Base-by-base conservation (phyloP, 306 rosid genomes). In the Quercus parvula region DNA sequence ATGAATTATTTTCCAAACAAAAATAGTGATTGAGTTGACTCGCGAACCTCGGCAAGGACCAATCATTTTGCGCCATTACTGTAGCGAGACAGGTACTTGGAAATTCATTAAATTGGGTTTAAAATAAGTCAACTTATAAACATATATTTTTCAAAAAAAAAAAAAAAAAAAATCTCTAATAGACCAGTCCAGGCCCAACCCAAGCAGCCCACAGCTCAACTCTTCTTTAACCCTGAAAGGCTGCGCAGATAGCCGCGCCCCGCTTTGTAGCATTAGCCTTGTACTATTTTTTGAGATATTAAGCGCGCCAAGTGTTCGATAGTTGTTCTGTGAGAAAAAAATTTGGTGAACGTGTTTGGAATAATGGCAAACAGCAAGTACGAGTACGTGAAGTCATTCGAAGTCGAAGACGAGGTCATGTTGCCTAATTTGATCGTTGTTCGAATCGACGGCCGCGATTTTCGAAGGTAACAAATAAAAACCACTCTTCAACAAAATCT, bases 321-420 rank as follows among this genome's bases (percentile, higher is more conserved):
- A 17, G 28, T 54, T 73, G 46, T 30, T 54, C 35, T 55, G 76
- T 54, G 38, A 54, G 64, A 27, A 25, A 9, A 38, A 38, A 38
- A 1, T 1, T 14, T 46, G 8, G 22, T 14, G 15, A 9, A 1
- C 27, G 6, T 14, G 24, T 19, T 6, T 25, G 17, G 58, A 6
- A 80, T 75, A 17, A 92, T 91, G 97, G 97, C 94, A 75, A 92
- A 92, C 81, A 89, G 93, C 79, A 92, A 87, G 77, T 89, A 91
- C 72, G 97, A 92, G 88, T 91, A 92, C 54, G 97, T 89, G 64
- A 94, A 92, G 88, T 84, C 85, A 78, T 91, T 88, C 27, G 97
- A 92, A 79, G 82, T 84, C 1, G 93, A 88, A 62, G 97, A 89
- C 6, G 98, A 89, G 85, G 91, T 87, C n/a, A 75, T 89, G 88